Percentiles rank a stretch among this genome's conserved stretches.
Conservation (phyloP, 768 basidiomycete species). For the Suillus placidus region DNA sequence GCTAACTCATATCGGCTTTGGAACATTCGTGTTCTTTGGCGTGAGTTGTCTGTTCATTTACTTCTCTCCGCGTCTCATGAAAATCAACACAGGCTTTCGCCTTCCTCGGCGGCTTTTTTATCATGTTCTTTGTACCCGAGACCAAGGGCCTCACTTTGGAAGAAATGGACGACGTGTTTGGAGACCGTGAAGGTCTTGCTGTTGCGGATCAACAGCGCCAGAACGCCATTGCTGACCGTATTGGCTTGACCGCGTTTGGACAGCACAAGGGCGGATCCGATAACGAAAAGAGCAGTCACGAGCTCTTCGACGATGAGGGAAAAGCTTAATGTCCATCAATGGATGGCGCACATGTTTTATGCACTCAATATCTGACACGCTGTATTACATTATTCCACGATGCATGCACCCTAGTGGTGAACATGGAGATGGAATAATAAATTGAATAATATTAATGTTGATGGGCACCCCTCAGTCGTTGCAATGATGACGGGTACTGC, state of each 20-base stretch:
- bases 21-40: constrained; percentile 80
- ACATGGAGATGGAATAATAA: background rate
- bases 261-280: constrained; percentile 18
- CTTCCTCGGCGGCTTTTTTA: constrained; percentile 65
- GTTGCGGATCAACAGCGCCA: constrained; percentile 56
- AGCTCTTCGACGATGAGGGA: constrained; percentile 24
- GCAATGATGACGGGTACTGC: background rate
- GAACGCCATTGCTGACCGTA: constrained; percentile 56
- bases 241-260: constrained; percentile 54
- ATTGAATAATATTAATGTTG: background rate
- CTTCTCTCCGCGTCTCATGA: constrained; percentile 4
- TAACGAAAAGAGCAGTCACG: constrained; percentile 20
- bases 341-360: background rate
- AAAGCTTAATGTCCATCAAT: constrained; percentile 11
- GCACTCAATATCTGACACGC: background rate
- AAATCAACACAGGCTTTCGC: constrained; percentile 55
- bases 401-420: constrained; percentile 4
- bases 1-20: constrained; percentile 63
- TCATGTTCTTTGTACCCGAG: constrained; percentile 72
- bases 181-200: constrained; percentile 54
- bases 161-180: constrained; percentile 81
- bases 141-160: constrained; percentile 74
- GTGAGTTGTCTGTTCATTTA: constrained; percentile 36
- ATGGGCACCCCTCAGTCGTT: background rate
- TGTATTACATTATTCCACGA: constrained; percentile 6